These are phyloP conservation scores for Monosporascus sp. DNA, from an alignment of 2,329 filamentous ascomycete genomes.

Conservation along the genomic window DNA sequence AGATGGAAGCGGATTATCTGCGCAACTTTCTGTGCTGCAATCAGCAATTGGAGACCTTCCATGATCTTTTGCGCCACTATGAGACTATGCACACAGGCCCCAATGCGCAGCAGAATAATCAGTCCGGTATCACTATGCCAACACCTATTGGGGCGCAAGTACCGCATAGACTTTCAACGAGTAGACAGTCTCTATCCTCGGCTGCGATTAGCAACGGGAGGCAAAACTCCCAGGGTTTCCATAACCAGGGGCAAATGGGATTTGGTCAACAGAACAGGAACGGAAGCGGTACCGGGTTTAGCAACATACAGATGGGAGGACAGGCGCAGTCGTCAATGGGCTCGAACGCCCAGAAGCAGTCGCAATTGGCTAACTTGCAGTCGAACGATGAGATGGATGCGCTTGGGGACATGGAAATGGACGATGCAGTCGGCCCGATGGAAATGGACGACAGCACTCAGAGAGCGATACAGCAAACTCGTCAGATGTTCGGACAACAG, in stretches of 20 bases:
- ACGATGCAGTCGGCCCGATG: conserved; percentile 67
- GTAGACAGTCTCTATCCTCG: conserved; percentile 20
- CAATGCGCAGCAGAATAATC: conserved; percentile 29
- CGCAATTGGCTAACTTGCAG: conserved; percentile 38
- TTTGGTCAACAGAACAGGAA: conserved; percentile 24
- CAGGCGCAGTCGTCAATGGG: conserved; percentile 21
- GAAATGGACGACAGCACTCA: conserved; percentile 55
- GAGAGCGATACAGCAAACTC: conserved; percentile 62
- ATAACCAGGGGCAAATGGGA: conserved; percentile 18
- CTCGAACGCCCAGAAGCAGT: conserved; percentile 31
- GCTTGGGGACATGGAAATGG: conserved; percentile 94
- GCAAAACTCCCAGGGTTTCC: conserved; percentile 23
- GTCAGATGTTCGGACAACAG: conserved; percentile 62
- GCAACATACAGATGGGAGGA: conserved; percentile 35
- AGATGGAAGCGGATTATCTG: conserved; percentile 97
- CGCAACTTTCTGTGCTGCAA: conserved; percentile 95
- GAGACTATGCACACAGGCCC: conserved; percentile 87
- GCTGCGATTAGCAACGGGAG: conserved; percentile 16
- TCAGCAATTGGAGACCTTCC: conserved; percentile 79
- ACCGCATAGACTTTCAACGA: conserved; percentile 25
- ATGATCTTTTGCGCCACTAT: conserved; percentile 94
- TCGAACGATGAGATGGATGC: conserved; percentile 68
- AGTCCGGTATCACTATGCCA: conserved; percentile 3
- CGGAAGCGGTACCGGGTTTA: conserved; percentile 18
- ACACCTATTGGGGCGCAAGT: conserved; percentile 21